A percentile compares a stretch with the other conserved stretches of the same genome.
Evolutionary conservation across 2,329 filamentous ascomycete species (phyloP).

Genomic region (Clonostachys chloroleuca): DNA sequence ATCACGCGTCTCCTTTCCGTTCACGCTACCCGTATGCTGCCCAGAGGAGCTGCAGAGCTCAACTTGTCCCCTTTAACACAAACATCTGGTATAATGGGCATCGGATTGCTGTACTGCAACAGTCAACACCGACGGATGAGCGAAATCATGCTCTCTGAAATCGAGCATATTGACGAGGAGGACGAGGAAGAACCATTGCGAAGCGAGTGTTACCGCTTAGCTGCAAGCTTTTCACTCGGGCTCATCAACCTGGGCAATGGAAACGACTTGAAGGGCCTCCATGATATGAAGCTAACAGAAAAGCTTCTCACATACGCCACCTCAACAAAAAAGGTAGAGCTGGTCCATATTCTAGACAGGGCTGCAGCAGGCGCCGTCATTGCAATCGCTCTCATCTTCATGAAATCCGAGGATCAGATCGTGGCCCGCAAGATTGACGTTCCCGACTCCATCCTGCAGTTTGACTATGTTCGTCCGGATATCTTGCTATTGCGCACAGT

Average conservation of each 20-base stretch:
- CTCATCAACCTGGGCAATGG: slow-evolving; percentile 94
- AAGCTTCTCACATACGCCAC: slow-evolving; percentile 82
- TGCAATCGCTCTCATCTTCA: slow-evolving; percentile 86
- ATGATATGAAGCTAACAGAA: slow-evolving; percentile 91
- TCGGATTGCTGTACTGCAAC: slow-evolving; percentile 88
- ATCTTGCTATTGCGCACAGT: slow-evolving; percentile 86
- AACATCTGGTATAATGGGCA: slow-evolving; percentile 95
- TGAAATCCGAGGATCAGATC: slow-evolving; percentile 89
- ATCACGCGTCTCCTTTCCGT: slow-evolving; percentile 92
- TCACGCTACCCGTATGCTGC: slow-evolving; percentile 92
- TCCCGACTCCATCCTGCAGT: slow-evolving; percentile 84
- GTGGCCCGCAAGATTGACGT: slow-evolving; percentile 91
- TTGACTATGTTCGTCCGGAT: slow-evolving; percentile 93
- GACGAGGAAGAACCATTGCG: slow-evolving; percentile 83
- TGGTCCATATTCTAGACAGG: slow-evolving; percentile 89
- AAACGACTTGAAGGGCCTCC: slow-evolving; percentile 78
- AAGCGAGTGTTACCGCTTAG: slow-evolving; percentile 93
- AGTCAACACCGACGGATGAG: slow-evolving; percentile 98
- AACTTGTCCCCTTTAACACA: slow-evolving; percentile 92
- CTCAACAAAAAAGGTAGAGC: slow-evolving; percentile 82
- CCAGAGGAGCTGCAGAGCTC: slow-evolving; percentile 85
- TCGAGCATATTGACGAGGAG: slow-evolving; percentile 76
- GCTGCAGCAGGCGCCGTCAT: slow-evolving; percentile 91
- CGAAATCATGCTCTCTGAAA: slow-evolving; percentile 97
- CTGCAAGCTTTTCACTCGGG: slow-evolving; percentile 88